Base-by-base conservation (phyloP, 768 basidiomycete genomes). In the Trametes gibbosa region DNA sequence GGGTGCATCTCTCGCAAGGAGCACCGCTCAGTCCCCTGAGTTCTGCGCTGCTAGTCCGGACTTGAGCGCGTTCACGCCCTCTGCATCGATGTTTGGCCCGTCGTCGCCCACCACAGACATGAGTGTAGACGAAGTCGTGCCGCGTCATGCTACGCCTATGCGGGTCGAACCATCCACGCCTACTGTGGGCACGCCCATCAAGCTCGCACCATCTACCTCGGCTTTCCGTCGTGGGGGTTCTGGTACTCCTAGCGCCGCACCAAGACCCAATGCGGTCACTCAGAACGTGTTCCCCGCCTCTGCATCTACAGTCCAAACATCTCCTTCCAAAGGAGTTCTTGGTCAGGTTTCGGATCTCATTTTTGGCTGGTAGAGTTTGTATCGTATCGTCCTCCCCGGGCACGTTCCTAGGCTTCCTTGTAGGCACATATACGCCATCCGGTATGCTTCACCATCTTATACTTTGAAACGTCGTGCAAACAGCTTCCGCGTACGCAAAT, bases 311-410 rank as follows among this genome's bases (percentile, higher is more conserved):
- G 59, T 50, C 9, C 61, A 65, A 64, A 69, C 74, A 42, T 72
- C 72, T 5, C 77, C 80, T 9, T 80, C 67, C 61, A 90, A 84
- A 68, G 79, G 85, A 7, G 67, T 90, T 63, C 61, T 91, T 13
- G 87, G 87, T 14, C 88, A 89, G 71, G 83, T 92, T 52, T 85
- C 86, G 13, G 90, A 92, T 75, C 69, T 90, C 62, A 85, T 92
- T 48, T 92, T 90, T 68, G 89, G 89, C 16, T 92, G 89, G 89
- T 92, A 83, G 75, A 37, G 40, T 40, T 12, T 35, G 39, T 49
- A 24, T 32, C 17, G 29, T n/a, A 0, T 32, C 21, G 32, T 17
- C 10, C 23, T 53, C 35, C 43, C 10, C 21, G 16, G 43, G 21
- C 21, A 12, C 21, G 21, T 45, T 14, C 24, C 7, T 10, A 24